These are phyloP conservation scores for Thraustochytrium sp. DNA, from an alignment of 352 stramenopile genomes.

Conservation along the genomic window DNA sequence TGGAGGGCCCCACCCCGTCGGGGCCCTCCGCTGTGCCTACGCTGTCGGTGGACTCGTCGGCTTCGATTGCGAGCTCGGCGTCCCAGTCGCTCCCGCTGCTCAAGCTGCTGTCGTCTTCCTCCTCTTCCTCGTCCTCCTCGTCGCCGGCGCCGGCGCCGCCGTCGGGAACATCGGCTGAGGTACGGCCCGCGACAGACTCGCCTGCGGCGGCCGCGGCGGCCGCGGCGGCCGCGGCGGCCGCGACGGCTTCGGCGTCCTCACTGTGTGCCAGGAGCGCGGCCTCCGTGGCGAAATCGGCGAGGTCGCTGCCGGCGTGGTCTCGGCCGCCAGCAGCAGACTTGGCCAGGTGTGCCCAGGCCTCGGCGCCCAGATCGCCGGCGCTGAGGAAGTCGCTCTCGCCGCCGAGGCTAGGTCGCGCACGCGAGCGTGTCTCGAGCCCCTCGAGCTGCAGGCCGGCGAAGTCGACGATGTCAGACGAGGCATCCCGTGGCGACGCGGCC, in stretches of 20 bases:
- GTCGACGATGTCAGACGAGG: too few relatives aligned
- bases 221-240: background rate
- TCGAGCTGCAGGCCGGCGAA: too few relatives aligned
- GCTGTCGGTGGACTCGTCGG: background rate
- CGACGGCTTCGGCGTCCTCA: too few relatives aligned
- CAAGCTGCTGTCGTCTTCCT: background rate
- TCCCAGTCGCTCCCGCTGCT: conserved; percentile 37
- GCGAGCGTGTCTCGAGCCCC: too few relatives aligned
- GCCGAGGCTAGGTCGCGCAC: background rate
- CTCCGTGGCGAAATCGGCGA: background rate
- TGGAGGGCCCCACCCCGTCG: background rate
- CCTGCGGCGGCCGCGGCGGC: background rate
- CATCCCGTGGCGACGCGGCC: too few relatives aligned
- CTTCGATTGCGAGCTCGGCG: background rate
- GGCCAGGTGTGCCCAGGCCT: background rate
- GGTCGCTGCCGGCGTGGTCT: too few relatives aligned
- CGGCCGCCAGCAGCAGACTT: too few relatives aligned
- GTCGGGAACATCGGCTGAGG: background rate
- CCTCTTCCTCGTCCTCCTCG: background rate
- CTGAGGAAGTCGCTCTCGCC: background rate
- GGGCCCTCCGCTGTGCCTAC: background rate
- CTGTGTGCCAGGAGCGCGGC: background rate
- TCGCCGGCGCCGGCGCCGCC: background rate
- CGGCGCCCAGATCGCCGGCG: background rate
- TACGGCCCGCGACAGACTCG: too few relatives aligned